Percentiles rank a stretch among this genome's conserved stretches.
phyloP scores from a whole-genome alignment of 169 alveolate species.

The Cyclospora cayetanensis region DNA sequence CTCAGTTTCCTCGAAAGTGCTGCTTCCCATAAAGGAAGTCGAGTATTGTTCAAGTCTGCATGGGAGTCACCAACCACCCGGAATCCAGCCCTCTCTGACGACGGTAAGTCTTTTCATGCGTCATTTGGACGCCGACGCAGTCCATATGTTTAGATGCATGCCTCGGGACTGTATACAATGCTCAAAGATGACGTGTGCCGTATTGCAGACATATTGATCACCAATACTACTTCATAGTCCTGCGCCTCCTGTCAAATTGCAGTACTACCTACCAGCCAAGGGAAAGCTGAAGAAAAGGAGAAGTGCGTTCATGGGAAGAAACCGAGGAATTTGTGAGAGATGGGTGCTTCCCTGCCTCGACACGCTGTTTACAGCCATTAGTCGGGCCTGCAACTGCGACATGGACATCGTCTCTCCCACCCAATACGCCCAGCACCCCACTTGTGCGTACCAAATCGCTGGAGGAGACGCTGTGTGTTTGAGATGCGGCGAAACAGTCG shows the following conservation, averaged over 20 bases:
- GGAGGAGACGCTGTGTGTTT: conserved; percentile 24
- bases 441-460: neutral
- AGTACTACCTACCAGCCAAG: neutral
- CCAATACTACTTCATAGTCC: too few species aligned
- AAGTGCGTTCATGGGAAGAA: neutral
- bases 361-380: neutral
- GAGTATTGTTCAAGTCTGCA: neutral
- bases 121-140: too few species aligned
- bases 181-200: too few species aligned
- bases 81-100: neutral
- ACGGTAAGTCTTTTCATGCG: neutral
- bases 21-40: conserved; percentile 39
- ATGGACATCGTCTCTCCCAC: neutral
- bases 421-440: neutral
- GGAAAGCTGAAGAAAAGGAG: neutral
- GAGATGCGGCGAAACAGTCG: conserved; percentile 34
- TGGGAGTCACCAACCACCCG: neutral
- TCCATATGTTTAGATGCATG: too few species aligned
- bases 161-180: too few species aligned
- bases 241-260: too few species aligned
- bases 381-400: conserved; percentile 20
- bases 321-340: neutral
- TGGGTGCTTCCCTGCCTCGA: conserved; percentile 26
- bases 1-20: neutral
- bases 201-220: too few species aligned